These are phyloP conservation scores for Podospora conica DNA, from an alignment of 495 filamentous ascomycete genomes.

Conservation along the genomic window DNA sequence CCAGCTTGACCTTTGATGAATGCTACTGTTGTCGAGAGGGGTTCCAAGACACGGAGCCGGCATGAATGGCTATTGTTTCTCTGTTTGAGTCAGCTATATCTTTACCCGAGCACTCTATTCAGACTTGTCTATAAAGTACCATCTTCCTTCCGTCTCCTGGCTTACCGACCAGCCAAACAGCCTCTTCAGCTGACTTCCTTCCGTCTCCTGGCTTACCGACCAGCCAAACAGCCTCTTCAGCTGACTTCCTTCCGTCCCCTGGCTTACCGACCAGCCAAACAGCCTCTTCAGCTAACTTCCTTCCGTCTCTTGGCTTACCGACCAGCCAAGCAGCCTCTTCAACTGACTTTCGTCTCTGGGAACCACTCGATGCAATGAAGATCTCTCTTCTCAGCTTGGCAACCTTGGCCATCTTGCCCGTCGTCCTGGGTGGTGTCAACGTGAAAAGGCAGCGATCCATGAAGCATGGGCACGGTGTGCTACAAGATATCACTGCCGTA, in stretches of 20 bases:
- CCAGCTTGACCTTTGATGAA: not conserved
- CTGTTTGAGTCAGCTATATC: not conserved
- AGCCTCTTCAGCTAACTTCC: not conserved
- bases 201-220: not conserved
- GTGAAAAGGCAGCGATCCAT: not conserved
- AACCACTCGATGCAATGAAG: not conserved
- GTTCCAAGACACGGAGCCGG: not conserved
- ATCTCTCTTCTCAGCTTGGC: not conserved
- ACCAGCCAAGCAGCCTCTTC: not conserved
- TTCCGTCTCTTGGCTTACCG: not conserved
- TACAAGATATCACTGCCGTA: not conserved
- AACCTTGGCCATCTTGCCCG: not conserved
- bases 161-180: not conserved
- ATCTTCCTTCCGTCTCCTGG: not conserved
- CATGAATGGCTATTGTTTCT: not conserved
- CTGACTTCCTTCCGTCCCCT: not conserved
- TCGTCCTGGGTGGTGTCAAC: not conserved
- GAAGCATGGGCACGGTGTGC: not conserved
- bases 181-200: rapidly evolving
- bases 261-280: not conserved
- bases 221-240: not conserved
- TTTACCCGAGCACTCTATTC: not conserved
- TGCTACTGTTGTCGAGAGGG: not conserved
- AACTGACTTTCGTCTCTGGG: not conserved
- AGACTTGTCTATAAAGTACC: not conserved